Conservation (phyloP, 345 rosid genomes). For the Salix brachista region DNA sequence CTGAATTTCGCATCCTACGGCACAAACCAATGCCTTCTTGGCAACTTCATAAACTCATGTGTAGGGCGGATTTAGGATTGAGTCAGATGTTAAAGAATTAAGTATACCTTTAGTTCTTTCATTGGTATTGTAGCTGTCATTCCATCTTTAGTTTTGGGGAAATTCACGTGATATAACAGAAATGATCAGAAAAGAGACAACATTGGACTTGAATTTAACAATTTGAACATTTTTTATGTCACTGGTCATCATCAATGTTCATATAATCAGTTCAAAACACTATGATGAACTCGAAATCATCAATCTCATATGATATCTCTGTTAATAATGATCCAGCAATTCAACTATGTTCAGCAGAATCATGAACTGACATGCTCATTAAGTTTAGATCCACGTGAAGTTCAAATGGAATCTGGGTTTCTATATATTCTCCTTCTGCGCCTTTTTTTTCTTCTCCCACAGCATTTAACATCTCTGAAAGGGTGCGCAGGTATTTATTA, state of each 20-base stretch:
- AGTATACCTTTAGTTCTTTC: background rate
- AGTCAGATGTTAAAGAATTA: background rate
- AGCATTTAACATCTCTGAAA: no score
- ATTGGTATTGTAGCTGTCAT: background rate
- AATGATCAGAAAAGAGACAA: background rate
- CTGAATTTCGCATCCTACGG: background rate
- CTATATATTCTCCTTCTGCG: no score
- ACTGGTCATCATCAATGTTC: background rate
- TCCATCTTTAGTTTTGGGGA: background rate
- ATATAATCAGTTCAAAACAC: background rate
- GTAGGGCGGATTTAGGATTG: background rate
- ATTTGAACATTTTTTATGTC: background rate
- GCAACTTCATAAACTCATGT: background rate
- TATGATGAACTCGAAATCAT: background rate
- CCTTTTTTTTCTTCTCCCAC: no score
- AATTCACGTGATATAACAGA: background rate
- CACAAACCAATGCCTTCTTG: background rate
- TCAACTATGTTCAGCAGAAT: background rate
- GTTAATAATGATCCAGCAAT: background rate
- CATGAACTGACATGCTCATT: background rate
- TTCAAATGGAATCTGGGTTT: background rate
- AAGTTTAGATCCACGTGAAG: background rate
- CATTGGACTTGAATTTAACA: no score
- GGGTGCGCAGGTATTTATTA: no score
- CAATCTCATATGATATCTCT: background rate